Base-by-base conservation (phyloP, 2,329 filamentous ascomycete species). In the Fusarium sp. region DNA sequence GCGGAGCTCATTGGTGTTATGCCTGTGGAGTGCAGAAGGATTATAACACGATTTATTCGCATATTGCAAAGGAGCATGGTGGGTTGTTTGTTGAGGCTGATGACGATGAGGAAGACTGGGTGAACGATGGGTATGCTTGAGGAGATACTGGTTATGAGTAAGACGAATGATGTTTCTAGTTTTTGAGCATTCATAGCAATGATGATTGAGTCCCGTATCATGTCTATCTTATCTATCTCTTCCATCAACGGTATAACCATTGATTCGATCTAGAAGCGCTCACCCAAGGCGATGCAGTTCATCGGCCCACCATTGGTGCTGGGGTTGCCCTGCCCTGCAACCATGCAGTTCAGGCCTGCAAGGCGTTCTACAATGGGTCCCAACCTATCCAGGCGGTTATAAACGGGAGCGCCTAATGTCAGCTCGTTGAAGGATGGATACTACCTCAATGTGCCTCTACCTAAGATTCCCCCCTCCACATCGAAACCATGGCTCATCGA, bases 1-100 rank as follows among this genome's bases (percentile, higher is more conserved):
- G 81, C 38, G 74, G 77, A 3, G 74, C 71, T 18, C 80, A 85
- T 66, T 85, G 84, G 84, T 86, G 84, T 64, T 86, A 81, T 78
- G 76, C 79, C 13, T 86, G 82, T 70, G 82, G 84, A 0, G 67
- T 79, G 67, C 69, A 72, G 18, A 79, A 78, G 14, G 67, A 69
- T 5, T 57, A 60, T 3, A 40, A 52, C 0, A 56, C 69, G 4
- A 83, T 87, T 27, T 86, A 86, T 68, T 13, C 35, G 1, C 84
- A 86, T 66, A 82, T 86, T 73, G 61, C 56, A 6, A 22, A 45
- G 13, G 78, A 64, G 22, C 83, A 85, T 69, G 80, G 79, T 0
- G 82, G 82, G 1, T 72, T 77, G 57, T 82, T 73, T 64, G 68
- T 34, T 18, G 73, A 73, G 2, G 59, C 47, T 20, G 69, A 74